Conservation (phyloP, 176 grass and related monocot species). For the Carex myosuroides region DNA sequence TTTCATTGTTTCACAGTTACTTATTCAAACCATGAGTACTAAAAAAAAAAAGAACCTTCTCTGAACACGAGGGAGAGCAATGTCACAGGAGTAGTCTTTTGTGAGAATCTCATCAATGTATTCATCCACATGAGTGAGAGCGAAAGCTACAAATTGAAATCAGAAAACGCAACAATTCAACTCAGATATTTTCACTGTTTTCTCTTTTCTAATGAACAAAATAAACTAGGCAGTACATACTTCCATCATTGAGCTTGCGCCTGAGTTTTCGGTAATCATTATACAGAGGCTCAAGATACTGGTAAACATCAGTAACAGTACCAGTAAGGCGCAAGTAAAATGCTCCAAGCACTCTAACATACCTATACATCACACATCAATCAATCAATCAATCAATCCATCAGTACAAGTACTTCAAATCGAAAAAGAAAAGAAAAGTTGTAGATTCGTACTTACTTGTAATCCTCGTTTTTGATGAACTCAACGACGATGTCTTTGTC, state of each 20-base stretch:
- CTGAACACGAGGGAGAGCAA: conserved; percentile 87
- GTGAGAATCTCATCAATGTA: conserved; percentile 90
- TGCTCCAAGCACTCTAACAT: conserved; percentile 69
- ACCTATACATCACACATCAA: conserved; percentile 29
- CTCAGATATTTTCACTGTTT: too few relatives aligned
- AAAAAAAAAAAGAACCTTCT: conserved; percentile 42
- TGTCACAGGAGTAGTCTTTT: conserved; percentile 78
- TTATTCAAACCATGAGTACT: background rate
- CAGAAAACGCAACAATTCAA: too few relatives aligned
- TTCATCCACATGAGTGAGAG: conserved; percentile 67
- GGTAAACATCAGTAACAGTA: conserved; percentile 77
- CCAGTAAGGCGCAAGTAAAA: conserved; percentile 81
- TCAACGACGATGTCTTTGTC: conserved; percentile 97
- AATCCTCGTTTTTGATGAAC: conserved; percentile 99
- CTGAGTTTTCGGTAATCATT: conserved; percentile 92
- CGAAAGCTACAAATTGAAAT: conserved; percentile 20
- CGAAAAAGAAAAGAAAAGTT: background rate
- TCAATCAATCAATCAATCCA: too few relatives aligned
- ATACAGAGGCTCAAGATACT: conserved; percentile 88
- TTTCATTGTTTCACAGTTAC: background rate
- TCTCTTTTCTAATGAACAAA: too few relatives aligned
- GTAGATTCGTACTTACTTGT: conserved; percentile 38
- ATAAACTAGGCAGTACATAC: too few relatives aligned
- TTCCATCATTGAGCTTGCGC: conserved; percentile 59
- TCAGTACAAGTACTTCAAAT: too few relatives aligned